Base-by-base conservation (phyloP, 148 eudicot genomes). In the Pouteria glomerata region DNA sequence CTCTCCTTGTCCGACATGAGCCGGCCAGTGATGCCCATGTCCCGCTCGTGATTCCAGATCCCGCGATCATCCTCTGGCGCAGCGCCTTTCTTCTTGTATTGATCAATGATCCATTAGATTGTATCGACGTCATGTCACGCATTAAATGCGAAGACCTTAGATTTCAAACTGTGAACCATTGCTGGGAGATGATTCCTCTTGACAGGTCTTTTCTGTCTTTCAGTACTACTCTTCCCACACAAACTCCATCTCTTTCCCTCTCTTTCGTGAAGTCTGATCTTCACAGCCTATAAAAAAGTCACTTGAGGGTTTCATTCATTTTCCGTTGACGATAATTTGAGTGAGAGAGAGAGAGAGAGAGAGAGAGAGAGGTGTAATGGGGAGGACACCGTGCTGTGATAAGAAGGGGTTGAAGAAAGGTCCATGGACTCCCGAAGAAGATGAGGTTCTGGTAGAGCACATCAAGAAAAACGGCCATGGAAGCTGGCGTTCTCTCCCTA, bases 401-500 rank as follows among this genome's bases (percentile, higher is more conserved):
- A 81, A 81, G 78, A 57, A 55, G 18, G 85, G 86, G 63, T 69
- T 87, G 87, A 87, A 85, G 81, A 83, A 76, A 69, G 88, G 91
- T 7, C 85, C 88, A 57, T 87, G 88, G 91, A 69, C 81, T 7
- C 47, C 82, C 66, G 88, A 85, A 69, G 92, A 85, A 83, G 89
- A 88, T 60, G 84, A 85, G 48, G 31, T 78, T 41, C 82, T 85
- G 35, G 30, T 79, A 8, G 78, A 84, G 0, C 82, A 82, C 70
- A 80, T 86, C 71, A 77, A 66, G 31, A 56, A 79, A 63, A 73
- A 81, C 50, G 90, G 90, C 42, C 82, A 79, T 78, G 87, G 90
- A 12, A 86, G 84, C 57, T 86, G 90, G 90, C 84, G 90, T 6
- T 75, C 85, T 59, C 84, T 86, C 7, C 90, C 90, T 10, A 86